These are phyloP conservation scores for Boletus rufocinnamomeus DNA, from an alignment of 768 basidiomycete genomes.

Conservation along the genomic window DNA sequence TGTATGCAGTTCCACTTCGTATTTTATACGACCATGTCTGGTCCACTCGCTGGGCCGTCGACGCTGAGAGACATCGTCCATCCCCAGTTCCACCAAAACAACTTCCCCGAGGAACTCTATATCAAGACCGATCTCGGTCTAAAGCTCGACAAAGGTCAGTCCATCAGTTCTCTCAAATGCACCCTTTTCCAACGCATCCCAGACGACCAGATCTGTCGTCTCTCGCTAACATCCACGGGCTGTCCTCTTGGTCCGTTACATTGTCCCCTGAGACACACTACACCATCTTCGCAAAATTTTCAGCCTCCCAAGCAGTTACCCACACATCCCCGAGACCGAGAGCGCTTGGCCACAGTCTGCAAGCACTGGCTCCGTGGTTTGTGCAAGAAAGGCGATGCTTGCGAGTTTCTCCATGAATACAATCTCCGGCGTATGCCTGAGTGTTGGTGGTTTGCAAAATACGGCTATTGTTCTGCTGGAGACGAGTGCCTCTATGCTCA, in stretches of 20 bases:
- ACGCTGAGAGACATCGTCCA: slow-evolving; percentile 68
- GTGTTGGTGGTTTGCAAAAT: slow-evolving; percentile 99
- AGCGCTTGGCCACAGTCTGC: slow-evolving; percentile 89
- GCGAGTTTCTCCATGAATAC: slow-evolving; percentile 99
- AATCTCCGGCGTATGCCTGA: slow-evolving; percentile 98
- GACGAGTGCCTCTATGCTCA: slow-evolving; percentile 98
- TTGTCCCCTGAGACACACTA: slow-evolving; percentile 91
- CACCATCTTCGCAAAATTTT: slow-evolving; percentile 86
- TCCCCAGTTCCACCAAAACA: slow-evolving; percentile 95
- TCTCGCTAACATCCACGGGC: slow-evolving; percentile 76
- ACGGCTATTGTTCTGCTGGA: slow-evolving; percentile 95
- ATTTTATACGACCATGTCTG: slow-evolving; percentile 32
- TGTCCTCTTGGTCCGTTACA: slow-evolving; percentile 90
- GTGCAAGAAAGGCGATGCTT: slow-evolving; percentile 97
- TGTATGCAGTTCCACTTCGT: neutral
- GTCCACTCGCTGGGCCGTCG: slow-evolving; percentile 59
- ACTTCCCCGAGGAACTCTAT: slow-evolving; percentile 76
- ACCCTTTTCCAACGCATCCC: slow-evolving; percentile 10
- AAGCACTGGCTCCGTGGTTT: slow-evolving; percentile 98
- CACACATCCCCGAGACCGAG: slow-evolving; percentile 79
- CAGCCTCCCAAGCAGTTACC: slow-evolving; percentile 83
- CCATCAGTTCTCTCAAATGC: neutral
- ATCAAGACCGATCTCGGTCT: slow-evolving; percentile 81
- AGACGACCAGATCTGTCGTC: slow-evolving; percentile 95
- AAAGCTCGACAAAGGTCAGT: slow-evolving; percentile 87